These are phyloP conservation scores for Podaxis mareebaensis DNA, from an alignment of 768 basidiomycete genomes.

Conservation along the genomic window DNA sequence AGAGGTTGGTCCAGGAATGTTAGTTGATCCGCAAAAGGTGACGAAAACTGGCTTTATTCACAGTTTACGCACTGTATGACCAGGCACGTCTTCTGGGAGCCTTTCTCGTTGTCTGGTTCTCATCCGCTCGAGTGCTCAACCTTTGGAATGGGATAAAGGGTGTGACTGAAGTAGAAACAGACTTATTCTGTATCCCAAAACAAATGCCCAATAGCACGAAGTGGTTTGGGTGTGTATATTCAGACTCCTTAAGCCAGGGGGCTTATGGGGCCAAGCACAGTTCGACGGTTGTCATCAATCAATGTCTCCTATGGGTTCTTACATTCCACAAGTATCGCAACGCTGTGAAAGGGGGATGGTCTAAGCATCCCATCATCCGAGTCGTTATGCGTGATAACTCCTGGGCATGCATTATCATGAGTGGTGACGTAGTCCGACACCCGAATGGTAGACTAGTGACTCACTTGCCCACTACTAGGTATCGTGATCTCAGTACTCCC, in stretches of 20 bases:
- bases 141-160: neutral
- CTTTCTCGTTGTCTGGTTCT: neutral
- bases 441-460: neutral
- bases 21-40: neutral
- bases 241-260: neutral
- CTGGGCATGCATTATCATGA: neutral
- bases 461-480: neutral
- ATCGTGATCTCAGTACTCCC: neutral
- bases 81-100: neutral
- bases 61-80: conserved; percentile 5
- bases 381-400: neutral
- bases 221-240: conserved; percentile 6
- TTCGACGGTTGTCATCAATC: neutral
- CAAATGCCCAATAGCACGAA: neutral
- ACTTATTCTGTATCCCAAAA: neutral
- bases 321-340: neutral
- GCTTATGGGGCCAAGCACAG: neutral
- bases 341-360: neutral
- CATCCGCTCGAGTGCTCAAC: neutral
- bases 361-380: neutral
- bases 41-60: neutral
- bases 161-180: neutral
- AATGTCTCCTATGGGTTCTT: neutral
- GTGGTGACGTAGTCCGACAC: neutral
- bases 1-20: neutral